Evolutionary conservation across 306 rosid genomes (phyloP).

Genomic region (Pyrus betulifolia): DNA sequence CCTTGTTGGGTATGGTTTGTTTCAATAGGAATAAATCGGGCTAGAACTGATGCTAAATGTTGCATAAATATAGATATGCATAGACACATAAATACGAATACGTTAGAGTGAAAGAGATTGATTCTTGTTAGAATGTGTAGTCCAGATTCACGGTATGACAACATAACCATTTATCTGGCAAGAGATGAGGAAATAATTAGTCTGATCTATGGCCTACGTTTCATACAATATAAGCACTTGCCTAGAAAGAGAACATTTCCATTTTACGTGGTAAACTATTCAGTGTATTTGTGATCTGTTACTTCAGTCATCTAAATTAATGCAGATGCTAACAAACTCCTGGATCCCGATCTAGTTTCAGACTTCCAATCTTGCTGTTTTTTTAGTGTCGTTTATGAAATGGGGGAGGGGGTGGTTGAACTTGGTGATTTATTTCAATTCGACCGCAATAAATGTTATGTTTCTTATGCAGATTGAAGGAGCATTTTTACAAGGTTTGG

Average conservation of each 20-base stretch:
- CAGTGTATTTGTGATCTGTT: background rate
- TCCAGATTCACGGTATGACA: too few species aligned
- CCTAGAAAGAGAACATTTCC: too few species aligned
- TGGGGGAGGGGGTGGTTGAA: background rate
- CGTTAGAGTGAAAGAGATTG: too few species aligned
- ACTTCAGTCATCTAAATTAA: background rate
- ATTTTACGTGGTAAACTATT: background rate
- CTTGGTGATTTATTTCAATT: background rate
- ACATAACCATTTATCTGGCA: too few species aligned
- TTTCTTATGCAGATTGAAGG: conserved; percentile 64
- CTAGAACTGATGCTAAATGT: too few species aligned
- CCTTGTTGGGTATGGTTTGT: background rate
- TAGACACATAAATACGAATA: too few species aligned
- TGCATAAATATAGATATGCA: too few species aligned
- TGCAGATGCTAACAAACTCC: background rate
- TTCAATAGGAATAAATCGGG: too few species aligned
- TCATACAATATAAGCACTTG: too few species aligned
- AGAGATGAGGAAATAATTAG: background rate
- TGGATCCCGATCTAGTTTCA: background rate
- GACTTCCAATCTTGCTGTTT: background rate
- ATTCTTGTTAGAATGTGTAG: too few species aligned
- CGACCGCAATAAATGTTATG: background rate
- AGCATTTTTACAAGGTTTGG: conserved; percentile 92
- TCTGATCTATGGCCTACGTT: too few species aligned
- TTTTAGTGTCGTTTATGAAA: background rate